Conservation (phyloP, 805 yeast genomes). For the Candida gorgasii region DNA sequence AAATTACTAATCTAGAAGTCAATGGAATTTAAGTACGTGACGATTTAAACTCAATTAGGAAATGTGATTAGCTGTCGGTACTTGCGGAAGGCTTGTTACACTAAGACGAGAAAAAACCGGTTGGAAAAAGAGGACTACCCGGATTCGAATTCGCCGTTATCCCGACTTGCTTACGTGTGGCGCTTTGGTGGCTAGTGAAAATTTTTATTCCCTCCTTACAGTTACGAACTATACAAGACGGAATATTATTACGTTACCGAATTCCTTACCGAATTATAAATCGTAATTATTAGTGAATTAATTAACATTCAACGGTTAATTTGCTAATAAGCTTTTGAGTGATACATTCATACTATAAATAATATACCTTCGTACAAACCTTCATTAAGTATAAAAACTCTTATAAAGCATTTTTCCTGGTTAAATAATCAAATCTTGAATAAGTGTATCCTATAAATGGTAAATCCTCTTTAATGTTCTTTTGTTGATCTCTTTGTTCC, state of each 20-base stretch:
- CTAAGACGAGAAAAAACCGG: not conserved
- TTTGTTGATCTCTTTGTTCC: slow-evolving; percentile 58
- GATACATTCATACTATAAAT: no score
- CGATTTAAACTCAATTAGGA: slow-evolving; percentile 1
- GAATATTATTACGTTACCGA: no score
- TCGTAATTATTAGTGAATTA: no score
- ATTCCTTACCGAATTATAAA: no score
- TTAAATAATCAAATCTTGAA: slow-evolving; percentile 89
- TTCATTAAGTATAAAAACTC: no score
- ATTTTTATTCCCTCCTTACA: no score
- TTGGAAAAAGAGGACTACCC: not conserved
- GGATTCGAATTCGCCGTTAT: not conserved
- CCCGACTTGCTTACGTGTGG: no score
- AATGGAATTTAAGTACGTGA: not conserved
- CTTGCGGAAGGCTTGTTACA: not conserved
- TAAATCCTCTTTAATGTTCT: slow-evolving; percentile 75
- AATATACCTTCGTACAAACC: no score
- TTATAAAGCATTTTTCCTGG: slow-evolving; percentile 64
- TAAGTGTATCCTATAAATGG: slow-evolving; percentile 98
- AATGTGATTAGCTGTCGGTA: slow-evolving; percentile 6
- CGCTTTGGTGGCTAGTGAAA: not conserved
- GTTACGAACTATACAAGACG: no score
- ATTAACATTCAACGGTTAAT: no score
- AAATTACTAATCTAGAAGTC: not conserved
- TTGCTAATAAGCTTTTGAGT: no score